These are phyloP conservation scores for Inga leiocalycina DNA, from an alignment of 306 rosid species.

Conservation along the genomic window DNA sequence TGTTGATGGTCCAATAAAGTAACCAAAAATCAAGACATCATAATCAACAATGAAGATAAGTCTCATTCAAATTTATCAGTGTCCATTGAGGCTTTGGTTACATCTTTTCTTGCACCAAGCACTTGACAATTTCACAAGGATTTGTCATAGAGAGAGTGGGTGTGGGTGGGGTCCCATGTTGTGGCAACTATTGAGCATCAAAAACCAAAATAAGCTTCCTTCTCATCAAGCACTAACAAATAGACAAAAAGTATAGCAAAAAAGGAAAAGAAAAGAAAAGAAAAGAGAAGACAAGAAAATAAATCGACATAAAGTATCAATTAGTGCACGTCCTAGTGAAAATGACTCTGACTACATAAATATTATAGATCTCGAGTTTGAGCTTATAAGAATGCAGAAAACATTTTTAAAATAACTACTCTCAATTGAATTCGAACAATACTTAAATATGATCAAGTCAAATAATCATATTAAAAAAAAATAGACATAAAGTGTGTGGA, in stretches of 20 bases:
- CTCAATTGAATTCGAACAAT: no score
- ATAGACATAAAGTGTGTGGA: not conserved
- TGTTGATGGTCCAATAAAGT: constrained; percentile 42
- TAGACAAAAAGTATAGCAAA: not conserved
- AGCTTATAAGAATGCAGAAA: no score
- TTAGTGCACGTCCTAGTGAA: no score
- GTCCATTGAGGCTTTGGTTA: constrained; percentile 29
- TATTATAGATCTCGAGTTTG: no score
- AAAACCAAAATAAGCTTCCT: not conserved
- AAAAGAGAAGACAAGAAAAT: no score
- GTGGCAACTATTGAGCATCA: constrained; percentile 43
- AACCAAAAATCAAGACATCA: constrained; percentile 20
- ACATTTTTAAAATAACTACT: accelerated
- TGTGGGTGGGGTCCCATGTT: constrained; percentile 43
- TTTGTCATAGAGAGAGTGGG: constrained; percentile 12
- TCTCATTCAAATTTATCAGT: constrained; percentile 28
- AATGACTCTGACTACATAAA: no score
- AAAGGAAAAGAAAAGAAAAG: no score
- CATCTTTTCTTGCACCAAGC: constrained; percentile 26
- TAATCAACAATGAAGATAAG: constrained; percentile 19
- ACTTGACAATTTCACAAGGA: not conserved
- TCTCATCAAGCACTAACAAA: not conserved
- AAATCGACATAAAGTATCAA: no score
- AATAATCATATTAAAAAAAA: not conserved
- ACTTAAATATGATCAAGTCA: not conserved